phyloP scores from a whole-genome alignment of 177 flowering plant genomes.

The Vitis hybrid region DNA sequence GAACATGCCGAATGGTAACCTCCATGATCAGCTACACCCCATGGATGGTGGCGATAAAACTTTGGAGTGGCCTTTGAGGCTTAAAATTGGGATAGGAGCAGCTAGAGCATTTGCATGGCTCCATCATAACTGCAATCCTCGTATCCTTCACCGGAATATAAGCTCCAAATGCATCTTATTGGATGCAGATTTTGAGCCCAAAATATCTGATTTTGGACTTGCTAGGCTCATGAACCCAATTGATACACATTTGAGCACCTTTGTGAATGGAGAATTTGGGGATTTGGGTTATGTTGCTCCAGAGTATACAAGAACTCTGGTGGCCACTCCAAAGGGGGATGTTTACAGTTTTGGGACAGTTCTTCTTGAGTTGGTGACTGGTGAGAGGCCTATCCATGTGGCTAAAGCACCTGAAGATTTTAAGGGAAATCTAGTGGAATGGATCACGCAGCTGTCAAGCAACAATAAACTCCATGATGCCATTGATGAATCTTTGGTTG shows the following conservation, averaged over 20 bases:
- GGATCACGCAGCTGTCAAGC: conserved; percentile 51
- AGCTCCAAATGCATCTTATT: conserved; percentile 54
- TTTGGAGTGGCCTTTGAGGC: conserved; percentile 64
- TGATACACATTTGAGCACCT: conserved; percentile 65
- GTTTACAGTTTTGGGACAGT: conserved; percentile 84
- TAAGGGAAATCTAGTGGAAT: conserved; percentile 72
- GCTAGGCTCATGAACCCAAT: conserved; percentile 87
- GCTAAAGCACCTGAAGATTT: conserved; percentile 63
- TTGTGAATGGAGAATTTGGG: conserved; percentile 83
- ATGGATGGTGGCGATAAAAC: conserved; percentile 23
- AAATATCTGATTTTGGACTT: conserved; percentile 82
- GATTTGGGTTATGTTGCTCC: conserved; percentile 91
- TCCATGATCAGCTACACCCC: conserved; percentile 51
- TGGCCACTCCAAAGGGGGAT: conserved; percentile 88
- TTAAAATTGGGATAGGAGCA: conserved; percentile 59
- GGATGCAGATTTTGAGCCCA: conserved; percentile 68
- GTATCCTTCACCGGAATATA: conserved; percentile 78
- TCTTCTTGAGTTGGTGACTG: conserved; percentile 69
- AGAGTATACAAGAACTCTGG: conserved; percentile 63
- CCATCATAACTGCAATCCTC: conserved; percentile 80
- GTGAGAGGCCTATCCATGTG: conserved; percentile 57
- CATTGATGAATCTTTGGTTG: conserved; percentile 48
- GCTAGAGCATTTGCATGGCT: conserved; percentile 81
- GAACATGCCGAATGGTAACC: conserved; percentile 58
- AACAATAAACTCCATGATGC: conserved; percentile 45